Evolutionary conservation across 257 asterid species (phyloP).

Genomic region (Thymus mandschuricus): DNA sequence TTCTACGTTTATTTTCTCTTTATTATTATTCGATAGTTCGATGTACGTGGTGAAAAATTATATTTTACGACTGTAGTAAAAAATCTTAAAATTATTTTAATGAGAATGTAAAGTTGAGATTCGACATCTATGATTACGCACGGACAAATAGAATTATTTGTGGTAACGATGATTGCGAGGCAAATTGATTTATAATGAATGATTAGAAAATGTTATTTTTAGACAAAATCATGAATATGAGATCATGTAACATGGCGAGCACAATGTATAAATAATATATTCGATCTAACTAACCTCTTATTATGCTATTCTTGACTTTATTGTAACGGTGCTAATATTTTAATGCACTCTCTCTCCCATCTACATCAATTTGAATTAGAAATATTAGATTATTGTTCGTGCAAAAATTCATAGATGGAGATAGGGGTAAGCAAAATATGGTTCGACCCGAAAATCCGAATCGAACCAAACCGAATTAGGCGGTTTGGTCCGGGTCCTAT

Average conservation of each 20-base stretch:
- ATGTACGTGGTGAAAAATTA: no score
- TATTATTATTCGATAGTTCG: no score
- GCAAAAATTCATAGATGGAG: background rate
- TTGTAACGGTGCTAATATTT: background rate
- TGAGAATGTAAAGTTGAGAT: background rate
- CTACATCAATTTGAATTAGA: background rate
- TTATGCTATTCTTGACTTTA: constrained; percentile 1
- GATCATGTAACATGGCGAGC: constrained; percentile 24
- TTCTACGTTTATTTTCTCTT: no score
- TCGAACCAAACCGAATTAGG: no score
- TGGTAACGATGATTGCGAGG: background rate
- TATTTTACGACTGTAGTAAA: no score
- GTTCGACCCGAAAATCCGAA: no score
- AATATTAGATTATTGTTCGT: background rate
- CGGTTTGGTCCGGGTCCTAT: no score
- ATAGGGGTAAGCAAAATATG: no score
- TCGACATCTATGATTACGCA: background rate
- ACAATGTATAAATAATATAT: background rate
- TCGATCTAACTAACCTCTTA: background rate
- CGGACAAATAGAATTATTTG: background rate
- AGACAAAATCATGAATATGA: constrained; percentile 13
- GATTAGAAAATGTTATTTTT: background rate
- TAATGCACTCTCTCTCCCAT: background rate
- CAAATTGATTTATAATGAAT: constrained; percentile 3
- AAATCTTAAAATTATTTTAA: no score